Evolutionary conservation across 2,329 filamentous ascomycete genomes (phyloP).

Genomic region (Knufia petricola): DNA sequence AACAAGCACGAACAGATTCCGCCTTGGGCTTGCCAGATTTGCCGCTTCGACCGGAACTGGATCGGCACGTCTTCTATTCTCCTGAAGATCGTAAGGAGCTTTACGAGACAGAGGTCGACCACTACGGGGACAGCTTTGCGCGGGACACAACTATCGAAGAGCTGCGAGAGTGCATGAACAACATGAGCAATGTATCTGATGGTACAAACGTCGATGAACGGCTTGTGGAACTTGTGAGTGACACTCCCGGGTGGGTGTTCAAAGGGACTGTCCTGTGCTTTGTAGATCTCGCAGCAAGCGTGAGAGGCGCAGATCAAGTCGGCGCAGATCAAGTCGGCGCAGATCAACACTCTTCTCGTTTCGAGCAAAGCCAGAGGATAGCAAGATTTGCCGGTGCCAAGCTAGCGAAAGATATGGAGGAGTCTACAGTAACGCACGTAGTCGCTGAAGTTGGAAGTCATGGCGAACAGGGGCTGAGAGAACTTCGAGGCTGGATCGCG

Average conservation of each 20-base stretch:
- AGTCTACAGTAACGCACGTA: constrained; percentile 60
- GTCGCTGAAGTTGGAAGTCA: constrained; percentile 39
- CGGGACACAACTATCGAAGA: constrained; percentile 58
- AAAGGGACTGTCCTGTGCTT: constrained; percentile 1
- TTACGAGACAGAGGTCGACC: constrained; percentile 54
- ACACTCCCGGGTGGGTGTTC: constrained; percentile 19
- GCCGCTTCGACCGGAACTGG: constrained; percentile 56
- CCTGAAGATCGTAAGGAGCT: constrained; percentile 44
- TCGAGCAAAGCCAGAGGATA: constrained; percentile 41
- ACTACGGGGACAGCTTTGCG: constrained; percentile 73
- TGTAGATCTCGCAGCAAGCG: constrained; percentile 27
- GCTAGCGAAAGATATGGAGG: constrained; percentile 43
- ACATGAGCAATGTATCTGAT: constrained; percentile 11
- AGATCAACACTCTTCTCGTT: constrained; percentile 22
- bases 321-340: constrained; percentile 22
- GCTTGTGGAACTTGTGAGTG: constrained; percentile 48
- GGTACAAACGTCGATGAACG: constrained; percentile 40
- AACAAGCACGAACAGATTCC: constrained; percentile 43
- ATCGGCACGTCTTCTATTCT: constrained; percentile 62
- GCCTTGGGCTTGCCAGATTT: constrained; percentile 45
- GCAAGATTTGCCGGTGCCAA: constrained; percentile 61
- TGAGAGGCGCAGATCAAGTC: background rate
- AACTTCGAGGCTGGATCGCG: constrained; percentile 26
- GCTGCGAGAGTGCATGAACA: constrained; percentile 33
- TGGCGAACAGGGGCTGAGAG: constrained; percentile 30